Conservation (phyloP, 1,284 basidiomycete species). For the Singerocomus inundabilis region DNA sequence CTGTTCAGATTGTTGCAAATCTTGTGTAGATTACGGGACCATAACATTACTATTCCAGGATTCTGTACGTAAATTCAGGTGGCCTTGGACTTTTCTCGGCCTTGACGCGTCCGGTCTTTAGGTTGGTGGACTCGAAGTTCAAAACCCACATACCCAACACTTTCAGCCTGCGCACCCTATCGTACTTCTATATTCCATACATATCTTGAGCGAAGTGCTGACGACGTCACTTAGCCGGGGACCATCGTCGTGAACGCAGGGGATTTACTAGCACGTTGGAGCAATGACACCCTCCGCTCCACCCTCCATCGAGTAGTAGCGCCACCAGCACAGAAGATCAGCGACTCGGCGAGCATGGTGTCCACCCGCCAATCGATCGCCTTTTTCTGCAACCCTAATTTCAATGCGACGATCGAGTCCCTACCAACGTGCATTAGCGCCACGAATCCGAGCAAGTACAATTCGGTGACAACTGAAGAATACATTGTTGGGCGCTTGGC, state of each 20-base stretch:
- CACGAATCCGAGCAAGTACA: conserved; percentile 52
- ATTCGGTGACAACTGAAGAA: conserved; percentile 66
- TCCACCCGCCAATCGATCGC: conserved; percentile 78
- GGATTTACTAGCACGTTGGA: conserved; percentile 82
- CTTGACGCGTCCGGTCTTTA: conserved; percentile 24
- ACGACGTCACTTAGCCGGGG: conserved; percentile 50
- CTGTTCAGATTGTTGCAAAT: conserved; percentile 2
- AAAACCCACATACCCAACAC: conserved; percentile 69
- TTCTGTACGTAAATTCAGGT: conserved; percentile 40
- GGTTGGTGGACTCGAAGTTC: conserved; percentile 83
- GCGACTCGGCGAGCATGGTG: conserved; percentile 51
- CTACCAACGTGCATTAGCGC: conserved; percentile 67
- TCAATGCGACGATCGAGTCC: conserved; percentile 64
- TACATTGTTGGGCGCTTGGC: conserved; percentile 75
- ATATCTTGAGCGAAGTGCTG: conserved; percentile 5
- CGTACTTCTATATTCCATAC: conserved; percentile 42
- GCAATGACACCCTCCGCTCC: conserved; percentile 75
- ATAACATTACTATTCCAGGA: conserved; percentile 86
- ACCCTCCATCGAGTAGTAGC: conserved; percentile 83
- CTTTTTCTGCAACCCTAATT: conserved; percentile 87
- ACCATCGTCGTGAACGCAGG: conserved; percentile 85
- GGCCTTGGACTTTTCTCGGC: neutral
- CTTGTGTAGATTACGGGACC: conserved; percentile 69
- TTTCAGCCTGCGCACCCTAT: conserved; percentile 76
- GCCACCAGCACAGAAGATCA: conserved; percentile 53